Evolutionary conservation across 164 flowering plant genomes (phyloP).

Genomic region (Chimonanthus salicifolius): DNA sequence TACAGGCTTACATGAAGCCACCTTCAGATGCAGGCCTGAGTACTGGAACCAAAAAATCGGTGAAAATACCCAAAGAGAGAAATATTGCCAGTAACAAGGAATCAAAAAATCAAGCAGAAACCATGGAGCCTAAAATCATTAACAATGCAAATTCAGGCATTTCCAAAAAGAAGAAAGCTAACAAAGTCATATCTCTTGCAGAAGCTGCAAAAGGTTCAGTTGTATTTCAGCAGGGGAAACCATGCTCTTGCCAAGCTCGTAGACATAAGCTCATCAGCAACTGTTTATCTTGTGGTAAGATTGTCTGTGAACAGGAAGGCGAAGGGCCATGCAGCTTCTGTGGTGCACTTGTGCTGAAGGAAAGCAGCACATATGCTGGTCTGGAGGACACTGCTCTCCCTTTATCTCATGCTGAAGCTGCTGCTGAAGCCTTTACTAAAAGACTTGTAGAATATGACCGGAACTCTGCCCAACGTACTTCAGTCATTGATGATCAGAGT

Average conservation of each 20-base stretch:
- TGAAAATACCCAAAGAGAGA: constrained; percentile 40
- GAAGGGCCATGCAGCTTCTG: constrained; percentile 96
- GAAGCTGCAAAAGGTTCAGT: constrained; percentile 93
- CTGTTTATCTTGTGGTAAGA: constrained; percentile 95
- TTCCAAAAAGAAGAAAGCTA: constrained; percentile 73
- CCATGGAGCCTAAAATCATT: constrained; percentile 24
- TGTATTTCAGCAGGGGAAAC: constrained; percentile 88
- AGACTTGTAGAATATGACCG: constrained; percentile 90
- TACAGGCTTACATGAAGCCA: constrained; percentile 81
- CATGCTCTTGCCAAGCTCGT: constrained; percentile 95
- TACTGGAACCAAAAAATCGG: constrained; percentile 46
- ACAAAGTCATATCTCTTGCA: constrained; percentile 77
- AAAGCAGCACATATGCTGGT: constrained; percentile 91
- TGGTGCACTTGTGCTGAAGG: constrained; percentile 82
- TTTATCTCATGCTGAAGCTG: constrained; percentile 66
- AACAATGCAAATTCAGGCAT: constrained; percentile 31
- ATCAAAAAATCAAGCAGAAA: constrained; percentile 19
- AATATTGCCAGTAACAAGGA: constrained; percentile 19
- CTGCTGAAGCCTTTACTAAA: constrained; percentile 91
- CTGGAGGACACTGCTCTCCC: constrained; percentile 48
- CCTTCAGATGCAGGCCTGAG: constrained; percentile 34
- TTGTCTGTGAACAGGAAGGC: constrained; percentile 96
- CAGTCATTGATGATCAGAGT: constrained; percentile 97
- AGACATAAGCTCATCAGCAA: constrained; percentile 77
- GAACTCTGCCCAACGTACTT: constrained; percentile 87